Percentiles rank a stretch among this genome's conserved stretches.
Conservation (phyloP, 371 early-diverging fungal genomes). For the Capillidium heterosporum region DNA sequence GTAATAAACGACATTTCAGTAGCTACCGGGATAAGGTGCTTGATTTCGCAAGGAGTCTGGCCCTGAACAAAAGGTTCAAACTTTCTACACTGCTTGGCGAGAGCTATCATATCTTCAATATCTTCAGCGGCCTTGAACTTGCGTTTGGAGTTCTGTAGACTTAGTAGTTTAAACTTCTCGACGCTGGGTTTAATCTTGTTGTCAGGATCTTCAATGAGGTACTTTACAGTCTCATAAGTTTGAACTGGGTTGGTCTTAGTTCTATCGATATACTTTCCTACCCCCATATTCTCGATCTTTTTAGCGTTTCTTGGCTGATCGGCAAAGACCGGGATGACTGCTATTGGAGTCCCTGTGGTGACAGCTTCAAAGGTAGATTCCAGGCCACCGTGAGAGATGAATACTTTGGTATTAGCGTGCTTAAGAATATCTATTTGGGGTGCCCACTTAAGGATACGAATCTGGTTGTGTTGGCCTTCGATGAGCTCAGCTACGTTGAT, state of each 20-base stretch:
- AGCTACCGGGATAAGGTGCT: no score
- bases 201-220: not conserved
- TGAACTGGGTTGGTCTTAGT: not conserved
- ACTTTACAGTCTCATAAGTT: not conserved
- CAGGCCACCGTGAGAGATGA: conserved; percentile 6
- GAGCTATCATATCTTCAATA: not conserved
- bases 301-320: conserved; percentile 5
- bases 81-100: not conserved
- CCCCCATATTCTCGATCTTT: not conserved
- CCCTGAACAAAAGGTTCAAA: no score
- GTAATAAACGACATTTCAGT: no score
- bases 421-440: conserved; percentile 4
- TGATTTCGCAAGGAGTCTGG: no score
- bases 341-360: conserved; percentile 1
- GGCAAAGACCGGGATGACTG: conserved; percentile 1
- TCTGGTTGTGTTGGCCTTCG: not conserved
- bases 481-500: not conserved
- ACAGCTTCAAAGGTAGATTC: conserved; percentile 4
- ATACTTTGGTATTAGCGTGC: not conserved
- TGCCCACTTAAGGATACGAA: conserved; percentile 1
- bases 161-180: not conserved
- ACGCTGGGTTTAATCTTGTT: not conserved
- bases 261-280: not conserved
- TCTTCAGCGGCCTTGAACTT: not conserved
- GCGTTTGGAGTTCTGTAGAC: no score